Evolutionary conservation across 805 yeast species (phyloP).

Genomic region (Torulaspora indica): DNA sequence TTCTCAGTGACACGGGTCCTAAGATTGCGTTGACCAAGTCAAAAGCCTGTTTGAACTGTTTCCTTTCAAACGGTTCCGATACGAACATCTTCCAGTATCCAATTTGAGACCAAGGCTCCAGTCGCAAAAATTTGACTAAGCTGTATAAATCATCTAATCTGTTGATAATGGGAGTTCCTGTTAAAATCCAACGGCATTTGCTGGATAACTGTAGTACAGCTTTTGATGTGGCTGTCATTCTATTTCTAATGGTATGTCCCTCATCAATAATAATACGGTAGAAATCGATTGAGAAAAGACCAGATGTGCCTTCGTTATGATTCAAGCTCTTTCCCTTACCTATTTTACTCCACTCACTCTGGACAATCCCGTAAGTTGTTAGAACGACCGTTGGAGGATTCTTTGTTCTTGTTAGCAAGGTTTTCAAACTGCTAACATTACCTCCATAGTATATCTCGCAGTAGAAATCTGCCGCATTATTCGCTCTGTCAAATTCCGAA

Average conservation of each 20-base stretch:
- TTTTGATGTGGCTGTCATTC: slow-evolving; percentile 71
- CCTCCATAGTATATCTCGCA: slow-evolving; percentile 75
- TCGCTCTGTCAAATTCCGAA: slow-evolving; percentile 63
- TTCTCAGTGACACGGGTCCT: slow-evolving; percentile 74
- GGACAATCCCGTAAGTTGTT: slow-evolving; percentile 85
- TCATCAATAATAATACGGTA: slow-evolving; percentile 80
- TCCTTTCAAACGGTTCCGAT: slow-evolving; percentile 75
- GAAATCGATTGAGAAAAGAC: slow-evolving; percentile 67
- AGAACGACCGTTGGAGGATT: slow-evolving; percentile 64
- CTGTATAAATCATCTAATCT: slow-evolving; percentile 82
- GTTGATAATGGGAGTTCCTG: slow-evolving; percentile 92
- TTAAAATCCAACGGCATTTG: slow-evolving; percentile 72
- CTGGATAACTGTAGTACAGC: slow-evolving; percentile 66
- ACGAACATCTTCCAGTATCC: slow-evolving; percentile 85
- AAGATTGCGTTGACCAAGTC: slow-evolving; percentile 79
- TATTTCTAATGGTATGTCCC: slow-evolving; percentile 82
- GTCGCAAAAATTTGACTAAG: slow-evolving; percentile 61
- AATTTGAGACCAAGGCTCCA: slow-evolving; percentile 89
- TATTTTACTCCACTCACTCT: slow-evolving; percentile 61
- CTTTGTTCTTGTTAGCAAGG: slow-evolving; percentile 39
- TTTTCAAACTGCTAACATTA: slow-evolving; percentile 48
- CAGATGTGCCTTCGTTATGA: slow-evolving; percentile 35
- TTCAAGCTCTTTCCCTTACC: slow-evolving; percentile 24
- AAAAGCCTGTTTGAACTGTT: slow-evolving; percentile 64
- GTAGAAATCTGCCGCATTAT: slow-evolving; percentile 40